These are phyloP conservation scores for Malania oleifera DNA, from an alignment of 164 flowering plant genomes.

Conservation along the genomic window DNA sequence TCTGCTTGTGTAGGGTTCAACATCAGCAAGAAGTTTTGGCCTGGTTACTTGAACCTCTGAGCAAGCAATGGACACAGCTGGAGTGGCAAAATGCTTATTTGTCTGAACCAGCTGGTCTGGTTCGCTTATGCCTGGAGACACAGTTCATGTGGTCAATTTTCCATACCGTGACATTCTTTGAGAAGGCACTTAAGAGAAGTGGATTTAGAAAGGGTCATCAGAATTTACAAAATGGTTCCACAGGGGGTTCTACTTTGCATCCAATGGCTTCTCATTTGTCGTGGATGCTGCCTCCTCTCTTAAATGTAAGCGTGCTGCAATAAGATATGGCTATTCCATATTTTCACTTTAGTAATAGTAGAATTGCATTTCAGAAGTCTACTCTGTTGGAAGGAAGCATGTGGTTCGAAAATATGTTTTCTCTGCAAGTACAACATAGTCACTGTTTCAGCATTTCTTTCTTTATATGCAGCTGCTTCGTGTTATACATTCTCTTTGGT, in stretches of 20 bases:
- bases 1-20: constrained; percentile 49
- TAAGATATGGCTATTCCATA: background rate
- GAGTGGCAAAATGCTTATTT: constrained; percentile 91
- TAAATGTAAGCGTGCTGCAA: constrained; percentile 45
- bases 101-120: constrained; percentile 67
- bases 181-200: constrained; percentile 95
- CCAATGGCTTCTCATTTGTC: constrained; percentile 86
- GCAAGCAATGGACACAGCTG: constrained; percentile 71
- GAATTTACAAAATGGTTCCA: constrained; percentile 32
- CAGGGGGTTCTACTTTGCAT: constrained; percentile 34
- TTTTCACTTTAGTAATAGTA: background rate
- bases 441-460: background rate
- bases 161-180: constrained; percentile 92
- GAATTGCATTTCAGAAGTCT: background rate
- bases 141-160: constrained; percentile 86
- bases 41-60: constrained; percentile 94
- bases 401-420: background rate
- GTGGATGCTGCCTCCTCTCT: constrained; percentile 97
- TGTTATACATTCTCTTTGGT: constrained; percentile 88
- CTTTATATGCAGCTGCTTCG: constrained; percentile 72
- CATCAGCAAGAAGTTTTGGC: constrained; percentile 93
- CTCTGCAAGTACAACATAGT: background rate
- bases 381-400: background rate
- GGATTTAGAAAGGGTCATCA: constrained; percentile 50
- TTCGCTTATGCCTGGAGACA: constrained; percentile 61